Conservation (phyloP, 768 basidiomycete genomes). For the Termitomyces sp. region DNA sequence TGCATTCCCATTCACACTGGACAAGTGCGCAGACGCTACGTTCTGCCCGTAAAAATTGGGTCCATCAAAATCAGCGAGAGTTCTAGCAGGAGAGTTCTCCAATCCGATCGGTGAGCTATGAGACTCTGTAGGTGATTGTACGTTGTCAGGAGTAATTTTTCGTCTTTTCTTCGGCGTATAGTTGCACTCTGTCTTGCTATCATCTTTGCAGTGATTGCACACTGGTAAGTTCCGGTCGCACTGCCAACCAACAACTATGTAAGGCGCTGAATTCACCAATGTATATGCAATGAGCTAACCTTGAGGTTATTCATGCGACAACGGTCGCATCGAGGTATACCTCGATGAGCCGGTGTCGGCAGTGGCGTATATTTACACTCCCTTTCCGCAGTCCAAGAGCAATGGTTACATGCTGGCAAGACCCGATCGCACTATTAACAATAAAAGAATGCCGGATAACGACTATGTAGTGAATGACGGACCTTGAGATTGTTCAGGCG, state of each 20-base stretch:
- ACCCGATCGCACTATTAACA: constrained; percentile 58
- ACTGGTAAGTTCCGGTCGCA: constrained; percentile 69
- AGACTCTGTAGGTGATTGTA: constrained; percentile 5
- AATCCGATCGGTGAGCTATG: constrained; percentile 4
- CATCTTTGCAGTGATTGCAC: constrained; percentile 61
- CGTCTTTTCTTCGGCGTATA: constrained; percentile 70
- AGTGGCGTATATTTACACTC: constrained; percentile 71
- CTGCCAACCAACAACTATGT: constrained; percentile 25
- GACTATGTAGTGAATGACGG: constrained; percentile 18
- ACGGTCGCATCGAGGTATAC: constrained; percentile 68
- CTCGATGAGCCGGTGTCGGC: constrained; percentile 70
- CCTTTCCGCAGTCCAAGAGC: constrained; percentile 55
- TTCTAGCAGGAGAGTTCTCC: constrained; percentile 4
- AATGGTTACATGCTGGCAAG: constrained; percentile 67
- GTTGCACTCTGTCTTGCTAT: constrained; percentile 51
- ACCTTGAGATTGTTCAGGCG: constrained; percentile 70
- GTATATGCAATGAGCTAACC: constrained; percentile 28
- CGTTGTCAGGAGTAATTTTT: constrained; percentile 34
- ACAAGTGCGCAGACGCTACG: constrained; percentile 27
- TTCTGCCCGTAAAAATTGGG: constrained; percentile 40
- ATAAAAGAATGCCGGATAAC: constrained; percentile 5
- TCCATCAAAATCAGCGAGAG: background rate
- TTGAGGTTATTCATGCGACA: constrained; percentile 65
- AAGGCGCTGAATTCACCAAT: background rate
- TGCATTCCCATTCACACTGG: background rate